Evolutionary conservation across 345 rosid genomes (phyloP).

Genomic region (Cardamine chenopodiifolia): DNA sequence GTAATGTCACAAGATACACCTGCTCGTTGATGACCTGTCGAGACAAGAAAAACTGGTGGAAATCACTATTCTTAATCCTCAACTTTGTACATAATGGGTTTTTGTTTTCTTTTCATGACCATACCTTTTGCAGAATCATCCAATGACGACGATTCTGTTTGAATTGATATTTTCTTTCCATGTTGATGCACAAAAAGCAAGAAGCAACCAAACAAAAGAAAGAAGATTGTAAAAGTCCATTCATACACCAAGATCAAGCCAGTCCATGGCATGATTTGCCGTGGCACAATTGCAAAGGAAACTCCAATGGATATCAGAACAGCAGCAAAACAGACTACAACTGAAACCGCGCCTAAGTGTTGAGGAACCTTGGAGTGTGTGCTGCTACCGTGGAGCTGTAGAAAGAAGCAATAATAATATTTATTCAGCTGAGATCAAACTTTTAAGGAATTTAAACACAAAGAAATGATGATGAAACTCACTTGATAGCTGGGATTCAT

Average conservation of each 20-base stretch:
- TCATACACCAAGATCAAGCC: conserved; percentile 86
- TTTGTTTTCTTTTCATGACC: conserved; percentile 6
- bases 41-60: conserved; percentile 6
- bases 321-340: conserved; percentile 57
- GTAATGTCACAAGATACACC: conserved; percentile 54
- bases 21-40: conserved; percentile 73
- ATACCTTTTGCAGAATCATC: conserved; percentile 83
- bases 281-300: conserved; percentile 71
- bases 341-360: conserved; percentile 70
- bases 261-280: conserved; percentile 93
- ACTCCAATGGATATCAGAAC: conserved; percentile 59
- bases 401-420: conserved; percentile 4
- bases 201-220: conserved; percentile 65
- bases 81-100: not conserved
- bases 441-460: not conserved
- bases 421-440: conserved; percentile 11
- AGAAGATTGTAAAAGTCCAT: conserved; percentile 83
- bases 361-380: conserved; percentile 65
- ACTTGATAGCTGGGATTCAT: conserved; percentile 59
- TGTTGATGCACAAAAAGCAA: conserved; percentile 64
- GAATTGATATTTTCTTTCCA: conserved; percentile 65
- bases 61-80: conserved; percentile 7
- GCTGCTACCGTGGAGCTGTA: conserved; percentile 52
- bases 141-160: conserved; percentile 49
- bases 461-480: conserved; percentile 25